phyloP scores from a whole-genome alignment of 345 rosid species.

The Aquilaria yunnanensis region DNA sequence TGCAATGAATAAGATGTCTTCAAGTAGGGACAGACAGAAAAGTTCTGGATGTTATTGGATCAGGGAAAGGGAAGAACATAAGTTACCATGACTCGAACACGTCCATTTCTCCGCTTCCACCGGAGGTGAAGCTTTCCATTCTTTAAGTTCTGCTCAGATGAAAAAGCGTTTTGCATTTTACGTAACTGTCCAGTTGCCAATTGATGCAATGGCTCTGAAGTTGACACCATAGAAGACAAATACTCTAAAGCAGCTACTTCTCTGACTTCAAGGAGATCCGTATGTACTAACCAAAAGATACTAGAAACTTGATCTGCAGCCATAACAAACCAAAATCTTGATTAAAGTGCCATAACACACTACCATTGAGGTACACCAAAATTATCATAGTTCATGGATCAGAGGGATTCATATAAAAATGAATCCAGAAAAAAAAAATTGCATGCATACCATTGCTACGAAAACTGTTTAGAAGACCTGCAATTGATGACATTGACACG shows the following conservation, averaged over 20 bases:
- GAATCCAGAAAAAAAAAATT: constrained; percentile 6
- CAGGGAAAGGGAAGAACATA: constrained; percentile 5
- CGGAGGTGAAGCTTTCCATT: constrained; percentile 62
- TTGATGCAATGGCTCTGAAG: constrained; percentile 46
- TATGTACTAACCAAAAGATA: constrained; percentile 68
- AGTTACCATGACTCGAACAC: constrained; percentile 64
- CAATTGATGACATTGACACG: constrained; percentile 52
- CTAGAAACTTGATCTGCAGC: constrained; percentile 58
- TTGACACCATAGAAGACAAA: constrained; percentile 69
- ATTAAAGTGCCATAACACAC: neutral
- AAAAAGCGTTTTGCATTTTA: constrained; percentile 41
- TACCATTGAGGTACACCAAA: too few relatives aligned
- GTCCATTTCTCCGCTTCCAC: constrained; percentile 85
- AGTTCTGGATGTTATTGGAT: too few relatives aligned
- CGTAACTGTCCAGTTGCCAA: constrained; percentile 30
- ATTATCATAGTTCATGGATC: too few relatives aligned
- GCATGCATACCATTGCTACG: constrained; percentile 61
- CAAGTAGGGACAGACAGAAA: neutral
- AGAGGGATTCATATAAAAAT: neutral
- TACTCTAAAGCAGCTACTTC: constrained; percentile 59
- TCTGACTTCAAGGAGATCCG: constrained; percentile 66
- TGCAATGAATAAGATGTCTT: constrained; percentile 4
- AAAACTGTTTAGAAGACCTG: constrained; percentile 57
- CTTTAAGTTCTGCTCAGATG: constrained; percentile 41
- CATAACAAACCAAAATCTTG: constrained; percentile 14